phyloP scores from a whole-genome alignment of 2,329 filamentous ascomycete species.

The Clarireedia paspali region DNA sequence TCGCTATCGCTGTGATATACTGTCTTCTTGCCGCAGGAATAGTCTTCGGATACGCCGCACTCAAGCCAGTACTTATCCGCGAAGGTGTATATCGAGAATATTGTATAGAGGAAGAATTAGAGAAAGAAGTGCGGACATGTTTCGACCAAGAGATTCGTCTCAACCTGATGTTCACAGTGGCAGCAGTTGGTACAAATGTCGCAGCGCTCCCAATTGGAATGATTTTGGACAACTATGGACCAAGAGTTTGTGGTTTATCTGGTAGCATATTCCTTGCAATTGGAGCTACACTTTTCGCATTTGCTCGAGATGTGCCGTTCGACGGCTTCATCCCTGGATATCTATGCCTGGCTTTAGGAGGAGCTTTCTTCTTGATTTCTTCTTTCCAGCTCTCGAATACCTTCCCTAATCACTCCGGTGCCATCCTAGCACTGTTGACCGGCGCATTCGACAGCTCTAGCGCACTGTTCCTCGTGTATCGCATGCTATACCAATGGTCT shows the following conservation, averaged over 20 bases:
- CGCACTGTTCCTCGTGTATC: slow-evolving; percentile 68
- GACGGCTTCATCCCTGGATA: slow-evolving; percentile 72
- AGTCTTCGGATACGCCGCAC: slow-evolving; percentile 76
- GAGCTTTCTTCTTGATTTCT: slow-evolving; percentile 75
- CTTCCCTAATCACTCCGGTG: slow-evolving; percentile 66
- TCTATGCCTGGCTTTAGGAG: slow-evolving; percentile 68
- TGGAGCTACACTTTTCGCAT: slow-evolving; percentile 68
- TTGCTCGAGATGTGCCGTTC: slow-evolving; percentile 55
- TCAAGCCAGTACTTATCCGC: slow-evolving; percentile 71
- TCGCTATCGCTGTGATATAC: slow-evolving; percentile 60
- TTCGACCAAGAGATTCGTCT: slow-evolving; percentile 57
- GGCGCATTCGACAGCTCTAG: slow-evolving; percentile 80
- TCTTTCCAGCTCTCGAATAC: slow-evolving; percentile 81
- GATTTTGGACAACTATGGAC: slow-evolving; percentile 76
- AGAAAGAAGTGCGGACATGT: slow-evolving; percentile 43
- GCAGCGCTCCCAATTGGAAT: slow-evolving; percentile 79
- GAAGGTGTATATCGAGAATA: slow-evolving; percentile 63
- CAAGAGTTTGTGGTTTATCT: slow-evolving; percentile 64
- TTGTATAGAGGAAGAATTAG: slow-evolving; percentile 48
- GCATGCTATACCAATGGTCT: slow-evolving; percentile 58
- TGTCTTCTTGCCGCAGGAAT: slow-evolving; percentile 73
- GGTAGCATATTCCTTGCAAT: slow-evolving; percentile 60
- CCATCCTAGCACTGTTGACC: slow-evolving; percentile 73
- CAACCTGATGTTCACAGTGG: slow-evolving; percentile 89
- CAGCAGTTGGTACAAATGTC: slow-evolving; percentile 81